These are phyloP conservation scores for Yamadazyma nakazawae DNA, from an alignment of 805 yeast species.

Conservation along the genomic window DNA sequence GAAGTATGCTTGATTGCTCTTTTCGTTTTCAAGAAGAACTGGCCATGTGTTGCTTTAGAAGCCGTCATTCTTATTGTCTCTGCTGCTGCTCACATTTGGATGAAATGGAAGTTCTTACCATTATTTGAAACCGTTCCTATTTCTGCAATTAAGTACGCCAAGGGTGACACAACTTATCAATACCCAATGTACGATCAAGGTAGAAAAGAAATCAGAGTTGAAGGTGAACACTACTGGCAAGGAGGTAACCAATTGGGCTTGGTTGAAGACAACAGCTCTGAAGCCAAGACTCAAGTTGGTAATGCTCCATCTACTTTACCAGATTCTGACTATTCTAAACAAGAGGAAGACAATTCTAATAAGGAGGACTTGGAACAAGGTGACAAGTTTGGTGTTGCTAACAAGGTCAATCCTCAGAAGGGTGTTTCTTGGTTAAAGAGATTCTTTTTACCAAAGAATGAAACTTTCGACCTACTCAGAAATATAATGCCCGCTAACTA, in stretches of 20 bases:
- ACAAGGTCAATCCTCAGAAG: slow-evolving; percentile 14
- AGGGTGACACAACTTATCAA: slow-evolving; percentile 38
- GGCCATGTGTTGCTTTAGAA: slow-evolving; percentile 76
- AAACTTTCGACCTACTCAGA: slow-evolving; percentile 46
- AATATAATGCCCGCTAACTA: slow-evolving; percentile 40
- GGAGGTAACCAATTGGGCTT: slow-evolving; percentile 43
- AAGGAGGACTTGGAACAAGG: slow-evolving; percentile 6
- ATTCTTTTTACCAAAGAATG: slow-evolving; percentile 47
- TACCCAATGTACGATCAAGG: slow-evolving; percentile 72
- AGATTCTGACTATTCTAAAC: slow-evolving; percentile 10
- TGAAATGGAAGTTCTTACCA: slow-evolving; percentile 58
- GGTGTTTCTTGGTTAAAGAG: slow-evolving; percentile 31
- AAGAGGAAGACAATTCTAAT: slow-evolving; percentile 9
- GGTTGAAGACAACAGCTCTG: slow-evolving; percentile 6
- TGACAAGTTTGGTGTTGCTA: neutral
- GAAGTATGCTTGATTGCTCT: slow-evolving; percentile 68
- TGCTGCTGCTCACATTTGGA: slow-evolving; percentile 54
- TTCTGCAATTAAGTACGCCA: slow-evolving; percentile 51
- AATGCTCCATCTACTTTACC: slow-evolving; percentile 12
- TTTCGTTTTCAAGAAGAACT: slow-evolving; percentile 72
- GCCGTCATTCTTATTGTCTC: slow-evolving; percentile 58
- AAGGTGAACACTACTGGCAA: slow-evolving; percentile 48
- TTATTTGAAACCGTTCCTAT: slow-evolving; percentile 68
- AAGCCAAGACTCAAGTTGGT: slow-evolving; percentile 16
- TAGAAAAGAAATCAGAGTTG: slow-evolving; percentile 48